phyloP scores from a whole-genome alignment of 345 rosid species.

The Pugionium cornutum region DNA sequence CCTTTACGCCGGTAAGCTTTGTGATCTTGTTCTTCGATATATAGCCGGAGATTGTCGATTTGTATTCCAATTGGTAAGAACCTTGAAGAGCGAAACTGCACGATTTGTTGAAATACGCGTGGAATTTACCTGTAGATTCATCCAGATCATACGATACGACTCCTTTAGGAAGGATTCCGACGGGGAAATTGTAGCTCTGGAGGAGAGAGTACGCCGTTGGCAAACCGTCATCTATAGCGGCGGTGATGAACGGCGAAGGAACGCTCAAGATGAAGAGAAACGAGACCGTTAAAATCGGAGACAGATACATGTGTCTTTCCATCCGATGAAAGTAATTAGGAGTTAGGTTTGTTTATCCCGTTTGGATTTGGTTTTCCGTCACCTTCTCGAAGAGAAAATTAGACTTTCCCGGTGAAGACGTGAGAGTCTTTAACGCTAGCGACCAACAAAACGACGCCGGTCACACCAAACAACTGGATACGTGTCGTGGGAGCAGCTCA shows the following conservation, averaged over 20 bases:
- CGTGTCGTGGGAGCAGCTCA: not conserved
- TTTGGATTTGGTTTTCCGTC: slow-evolving; percentile 23
- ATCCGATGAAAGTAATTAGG: not conserved
- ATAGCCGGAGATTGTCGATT: slow-evolving; percentile 64
- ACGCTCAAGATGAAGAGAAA: slow-evolving; percentile 34
- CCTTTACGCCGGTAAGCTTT: slow-evolving; percentile 74
- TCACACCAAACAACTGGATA: not conserved
- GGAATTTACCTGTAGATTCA: slow-evolving; percentile 56
- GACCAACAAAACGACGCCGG: slow-evolving; percentile 9
- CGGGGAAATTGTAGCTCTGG: slow-evolving; percentile 65
- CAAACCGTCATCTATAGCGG: slow-evolving; percentile 21
- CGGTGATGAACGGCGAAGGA: slow-evolving; percentile 34
- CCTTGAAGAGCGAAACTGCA: slow-evolving; percentile 87
- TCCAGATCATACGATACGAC: slow-evolving; percentile 64
- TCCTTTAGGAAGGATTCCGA: slow-evolving; percentile 79
- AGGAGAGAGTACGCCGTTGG: slow-evolving; percentile 64
- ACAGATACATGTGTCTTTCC: slow-evolving; percentile 16
- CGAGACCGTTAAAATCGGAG: slow-evolving; percentile 26
- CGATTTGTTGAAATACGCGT: slow-evolving; percentile 56
- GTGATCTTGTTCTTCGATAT: slow-evolving; percentile 60
- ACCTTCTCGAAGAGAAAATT: slow-evolving; percentile 11
- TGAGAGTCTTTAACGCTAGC: slow-evolving; percentile 18
- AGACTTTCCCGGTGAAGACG: slow-evolving; percentile 8
- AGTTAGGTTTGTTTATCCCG: slow-evolving; percentile 9
- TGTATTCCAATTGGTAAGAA: slow-evolving; percentile 78